phyloP scores from a whole-genome alignment of 73 alveolate genomes.

The Durusdinium trenchii region DNA sequence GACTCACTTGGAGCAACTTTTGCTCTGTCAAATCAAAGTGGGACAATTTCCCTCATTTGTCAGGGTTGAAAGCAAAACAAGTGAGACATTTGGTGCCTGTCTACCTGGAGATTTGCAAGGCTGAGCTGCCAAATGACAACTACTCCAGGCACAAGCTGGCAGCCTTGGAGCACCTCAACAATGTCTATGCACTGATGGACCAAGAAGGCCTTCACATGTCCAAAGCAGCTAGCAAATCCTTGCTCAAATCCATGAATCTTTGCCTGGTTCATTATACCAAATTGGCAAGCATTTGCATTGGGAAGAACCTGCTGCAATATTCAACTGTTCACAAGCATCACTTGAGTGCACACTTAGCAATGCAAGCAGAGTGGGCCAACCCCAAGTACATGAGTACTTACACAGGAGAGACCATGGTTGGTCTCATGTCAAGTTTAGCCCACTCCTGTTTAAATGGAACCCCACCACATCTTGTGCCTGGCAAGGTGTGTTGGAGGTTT shows the following conservation, averaged over 20 bases:
- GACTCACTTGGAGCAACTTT: not conserved
- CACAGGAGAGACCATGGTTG: conserved; percentile 42
- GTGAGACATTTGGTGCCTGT: not conserved
- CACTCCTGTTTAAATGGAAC: conserved; percentile 15
- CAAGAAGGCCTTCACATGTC: not conserved
- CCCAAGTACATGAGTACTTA: not conserved
- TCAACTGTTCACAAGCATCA: conserved; percentile 17
- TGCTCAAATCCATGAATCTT: not conserved
- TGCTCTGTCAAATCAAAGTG: not conserved
- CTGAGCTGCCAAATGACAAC: not conserved
- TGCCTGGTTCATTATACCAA: not conserved
- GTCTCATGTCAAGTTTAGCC: not conserved
- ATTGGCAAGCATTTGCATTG: not conserved
- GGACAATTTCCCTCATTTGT: not conserved
- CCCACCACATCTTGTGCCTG: not conserved
- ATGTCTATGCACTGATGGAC: not conserved
- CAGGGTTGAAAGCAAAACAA: conserved; percentile 9
- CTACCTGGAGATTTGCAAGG: not conserved
- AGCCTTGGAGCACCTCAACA: not conserved
- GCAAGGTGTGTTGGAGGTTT: conserved; percentile 3
- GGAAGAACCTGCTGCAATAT: not conserved
- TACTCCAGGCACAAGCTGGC: not conserved
- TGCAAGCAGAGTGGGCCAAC: not conserved
- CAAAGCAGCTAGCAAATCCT: not conserved
- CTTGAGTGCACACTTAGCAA: not conserved